phyloP scores from a whole-genome alignment of 257 asterid species.

The Penstemon barbatus region DNA sequence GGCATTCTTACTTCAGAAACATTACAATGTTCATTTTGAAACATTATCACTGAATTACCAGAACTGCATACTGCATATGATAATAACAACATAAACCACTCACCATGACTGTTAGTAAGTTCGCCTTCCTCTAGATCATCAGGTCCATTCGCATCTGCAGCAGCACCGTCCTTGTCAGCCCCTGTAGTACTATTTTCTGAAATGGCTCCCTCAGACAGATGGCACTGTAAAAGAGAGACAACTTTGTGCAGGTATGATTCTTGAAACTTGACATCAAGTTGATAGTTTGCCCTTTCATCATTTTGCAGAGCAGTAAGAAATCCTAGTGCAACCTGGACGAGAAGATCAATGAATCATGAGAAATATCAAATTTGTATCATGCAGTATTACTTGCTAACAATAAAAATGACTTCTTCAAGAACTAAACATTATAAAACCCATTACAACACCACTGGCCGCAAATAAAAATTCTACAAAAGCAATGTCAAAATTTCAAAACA shows the following conservation, averaged over 20 bases:
- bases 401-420: constrained; percentile 1
- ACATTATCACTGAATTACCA: not conserved
- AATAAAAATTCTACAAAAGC: not conserved
- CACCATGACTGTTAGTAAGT: constrained; percentile 78
- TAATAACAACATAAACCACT: constrained; percentile 30
- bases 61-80: constrained; percentile 14
- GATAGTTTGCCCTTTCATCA: constrained; percentile 95
- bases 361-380: not conserved
- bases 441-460: constrained; percentile 11
- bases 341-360: constrained; percentile 13
- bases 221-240: constrained; percentile 88
- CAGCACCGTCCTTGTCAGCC: constrained; percentile 34
- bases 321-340: constrained; percentile 80
- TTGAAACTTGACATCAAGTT: constrained; percentile 97
- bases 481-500: not conserved
- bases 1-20: constrained; percentile 16
- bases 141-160: constrained; percentile 38
- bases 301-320: constrained; percentile 89
- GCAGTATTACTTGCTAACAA: constrained; percentile 16
- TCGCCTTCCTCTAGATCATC: constrained; percentile 98
- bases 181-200: constrained; percentile 48
- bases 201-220: constrained; percentile 87
- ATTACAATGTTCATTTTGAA: not conserved
- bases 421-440: constrained; percentile 18
- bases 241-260: constrained; percentile 83